Percentiles rank a stretch among this genome's conserved stretches.
These are phyloP conservation scores for Isoetes taiwanensis DNA, from an alignment of 75 land plant genomes.

Conservation along the genomic window DNA sequence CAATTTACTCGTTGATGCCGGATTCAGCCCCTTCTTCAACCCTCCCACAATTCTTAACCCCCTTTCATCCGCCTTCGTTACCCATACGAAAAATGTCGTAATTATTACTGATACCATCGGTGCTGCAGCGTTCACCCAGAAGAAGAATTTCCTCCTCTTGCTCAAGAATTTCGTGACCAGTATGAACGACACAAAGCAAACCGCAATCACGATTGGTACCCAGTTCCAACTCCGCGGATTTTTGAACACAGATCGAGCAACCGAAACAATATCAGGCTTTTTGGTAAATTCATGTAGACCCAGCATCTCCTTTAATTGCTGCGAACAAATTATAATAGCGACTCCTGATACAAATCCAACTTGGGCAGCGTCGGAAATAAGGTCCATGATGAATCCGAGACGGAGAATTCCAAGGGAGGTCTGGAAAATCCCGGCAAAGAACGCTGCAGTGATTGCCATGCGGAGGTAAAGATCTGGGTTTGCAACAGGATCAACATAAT, in stretches of 20 bases:
- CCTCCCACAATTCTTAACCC: background rate
- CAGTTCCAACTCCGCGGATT: too few relatives aligned
- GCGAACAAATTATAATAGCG: background rate
- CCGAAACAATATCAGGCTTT: background rate
- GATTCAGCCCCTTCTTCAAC: background rate
- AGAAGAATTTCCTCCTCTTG: background rate
- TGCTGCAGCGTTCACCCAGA: background rate
- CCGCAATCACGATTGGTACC: background rate
- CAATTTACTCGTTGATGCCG: background rate
- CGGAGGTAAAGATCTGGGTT: background rate
- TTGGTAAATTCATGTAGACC: background rate
- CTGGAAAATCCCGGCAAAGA: slow-evolving; percentile 5
- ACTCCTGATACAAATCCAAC: slow-evolving; percentile 1
- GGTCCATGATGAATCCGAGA: slow-evolving; percentile 1
- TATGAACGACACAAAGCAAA: background rate
- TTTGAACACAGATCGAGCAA: background rate
- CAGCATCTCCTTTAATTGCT: background rate
- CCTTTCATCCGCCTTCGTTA: background rate
- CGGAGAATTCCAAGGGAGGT: background rate
- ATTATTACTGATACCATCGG: background rate
- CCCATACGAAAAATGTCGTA: background rate
- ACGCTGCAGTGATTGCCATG: background rate
- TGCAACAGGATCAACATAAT: background rate
- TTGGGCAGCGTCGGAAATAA: background rate
- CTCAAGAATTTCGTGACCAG: background rate